phyloP scores from a whole-genome alignment of 805 yeast genomes.

The Pichia pseudocactophila region DNA sequence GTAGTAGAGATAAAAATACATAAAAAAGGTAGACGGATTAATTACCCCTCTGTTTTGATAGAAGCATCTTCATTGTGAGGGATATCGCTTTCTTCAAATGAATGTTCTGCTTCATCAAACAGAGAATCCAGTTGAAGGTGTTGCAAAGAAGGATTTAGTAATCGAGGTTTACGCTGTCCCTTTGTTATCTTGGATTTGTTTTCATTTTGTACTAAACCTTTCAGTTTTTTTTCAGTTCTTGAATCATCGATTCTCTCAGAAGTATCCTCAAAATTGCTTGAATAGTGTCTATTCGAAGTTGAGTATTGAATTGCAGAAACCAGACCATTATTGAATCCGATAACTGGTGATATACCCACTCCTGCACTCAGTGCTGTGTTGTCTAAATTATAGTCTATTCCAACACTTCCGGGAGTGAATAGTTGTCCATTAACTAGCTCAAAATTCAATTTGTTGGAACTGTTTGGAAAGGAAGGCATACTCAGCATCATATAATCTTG shows the following conservation, averaged over 20 bases:
- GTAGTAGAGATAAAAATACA: no score
- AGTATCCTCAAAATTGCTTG: background rate
- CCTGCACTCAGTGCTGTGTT: slow-evolving; percentile 1
- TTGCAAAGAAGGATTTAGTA: slow-evolving; percentile 16
- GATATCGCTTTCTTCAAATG: background rate
- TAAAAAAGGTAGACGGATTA: background rate
- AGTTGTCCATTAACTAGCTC: slow-evolving; percentile 8
- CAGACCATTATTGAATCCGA: slow-evolving; percentile 13
- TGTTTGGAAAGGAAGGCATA: slow-evolving; percentile 2
- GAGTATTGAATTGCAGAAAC: slow-evolving; percentile 8
- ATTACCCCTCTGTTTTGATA: background rate
- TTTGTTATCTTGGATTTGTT: slow-evolving; percentile 6
- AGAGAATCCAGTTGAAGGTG: slow-evolving; percentile 11
- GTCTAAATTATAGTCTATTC: slow-evolving; percentile 5
- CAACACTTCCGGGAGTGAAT: slow-evolving; percentile 8
- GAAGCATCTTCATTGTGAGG: background rate
- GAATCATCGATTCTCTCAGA: background rate
- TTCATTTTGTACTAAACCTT: background rate
- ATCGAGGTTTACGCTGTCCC: slow-evolving; percentile 1
- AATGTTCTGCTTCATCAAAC: slow-evolving; percentile 5
- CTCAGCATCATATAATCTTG: slow-evolving; percentile 8
- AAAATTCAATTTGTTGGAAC: slow-evolving; percentile 1
- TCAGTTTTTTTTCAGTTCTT: background rate
- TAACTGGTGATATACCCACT: slow-evolving; percentile 11
- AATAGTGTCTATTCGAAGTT: background rate